Percentiles rank a stretch among this genome's conserved stretches.
Conservation (phyloP, 495 filamentous ascomycete genomes). For the Elaphomyces granulatus region DNA sequence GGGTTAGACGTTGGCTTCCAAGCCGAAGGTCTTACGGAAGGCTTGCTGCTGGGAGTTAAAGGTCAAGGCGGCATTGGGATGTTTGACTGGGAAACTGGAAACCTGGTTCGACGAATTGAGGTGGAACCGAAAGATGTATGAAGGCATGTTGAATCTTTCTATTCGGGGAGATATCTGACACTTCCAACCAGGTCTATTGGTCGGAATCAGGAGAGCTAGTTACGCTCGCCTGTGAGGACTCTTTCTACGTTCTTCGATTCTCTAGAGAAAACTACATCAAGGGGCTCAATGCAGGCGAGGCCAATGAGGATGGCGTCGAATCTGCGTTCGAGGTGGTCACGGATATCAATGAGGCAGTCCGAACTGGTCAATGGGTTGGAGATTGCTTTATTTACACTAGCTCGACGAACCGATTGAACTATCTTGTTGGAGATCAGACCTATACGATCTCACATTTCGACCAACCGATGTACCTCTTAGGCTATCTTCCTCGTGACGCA, state of each 20-base stretch:
- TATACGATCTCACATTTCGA: slow-evolving; percentile 99
- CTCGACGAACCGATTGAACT: slow-evolving; percentile 91
- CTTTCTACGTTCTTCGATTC: slow-evolving; percentile 87
- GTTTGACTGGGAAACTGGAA: slow-evolving; percentile 90
- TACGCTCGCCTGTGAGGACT: slow-evolving; percentile 84
- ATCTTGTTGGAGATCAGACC: slow-evolving; percentile 93
- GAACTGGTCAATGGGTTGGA: slow-evolving; percentile 95
- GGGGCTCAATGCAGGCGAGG: slow-evolving; percentile 62
- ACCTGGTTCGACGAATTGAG: slow-evolving; percentile 84
- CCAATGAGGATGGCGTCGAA: slow-evolving; percentile 94
- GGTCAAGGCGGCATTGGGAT: slow-evolving; percentile 89
- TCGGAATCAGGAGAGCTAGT: slow-evolving; percentile 92
- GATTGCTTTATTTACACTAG: slow-evolving; percentile 99
- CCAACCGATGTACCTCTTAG: slow-evolving; percentile 83
- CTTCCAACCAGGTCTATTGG: slow-evolving; percentile 66
- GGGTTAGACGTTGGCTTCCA: slow-evolving; percentile 93
- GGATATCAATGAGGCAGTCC: slow-evolving; percentile 84
- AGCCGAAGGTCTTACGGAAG: slow-evolving; percentile 79
- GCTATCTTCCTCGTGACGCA: slow-evolving; percentile 87
- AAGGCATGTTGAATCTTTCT: slow-evolving; percentile 2
- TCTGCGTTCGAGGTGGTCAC: slow-evolving; percentile 92
- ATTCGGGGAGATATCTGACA: slow-evolving; percentile 1
- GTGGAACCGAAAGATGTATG: slow-evolving; percentile 71
- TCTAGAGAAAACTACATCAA: slow-evolving; percentile 74
- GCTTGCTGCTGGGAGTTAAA: slow-evolving; percentile 86